Conservation (phyloP, 2,329 filamentous ascomycete species). For the Cladobotryum protrusum region DNA sequence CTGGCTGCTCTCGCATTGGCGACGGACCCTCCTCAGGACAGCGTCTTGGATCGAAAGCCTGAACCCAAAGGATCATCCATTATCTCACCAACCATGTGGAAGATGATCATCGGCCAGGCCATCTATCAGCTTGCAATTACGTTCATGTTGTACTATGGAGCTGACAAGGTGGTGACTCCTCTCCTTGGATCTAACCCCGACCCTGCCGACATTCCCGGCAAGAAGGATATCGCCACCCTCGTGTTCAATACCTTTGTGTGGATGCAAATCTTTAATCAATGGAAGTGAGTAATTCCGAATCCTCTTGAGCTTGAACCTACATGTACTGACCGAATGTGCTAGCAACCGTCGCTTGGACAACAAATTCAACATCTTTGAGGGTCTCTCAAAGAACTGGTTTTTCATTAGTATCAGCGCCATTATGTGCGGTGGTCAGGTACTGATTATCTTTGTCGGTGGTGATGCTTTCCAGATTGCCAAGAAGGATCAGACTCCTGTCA, state of each 20-base stretch:
- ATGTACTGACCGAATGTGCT: background rate
- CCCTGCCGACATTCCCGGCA: conserved; percentile 21
- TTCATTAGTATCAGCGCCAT: conserved; percentile 79
- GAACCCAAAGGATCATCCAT: conserved; percentile 52
- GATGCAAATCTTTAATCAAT: conserved; percentile 99
- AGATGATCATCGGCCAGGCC: conserved; percentile 94
- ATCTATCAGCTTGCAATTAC: conserved; percentile 79
- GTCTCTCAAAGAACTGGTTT: conserved; percentile 76
- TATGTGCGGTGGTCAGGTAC: conserved; percentile 82
- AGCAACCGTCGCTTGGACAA: conserved; percentile 91
- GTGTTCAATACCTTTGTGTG: conserved; percentile 98
- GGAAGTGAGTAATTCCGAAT: conserved; percentile 60
- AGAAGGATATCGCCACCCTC: conserved; percentile 61
- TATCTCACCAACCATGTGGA: conserved; percentile 94
- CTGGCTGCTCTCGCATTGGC: conserved; percentile 84
- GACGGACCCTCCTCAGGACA: conserved; percentile 80
- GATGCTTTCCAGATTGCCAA: conserved; percentile 67
- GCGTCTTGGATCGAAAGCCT: conserved; percentile 70
- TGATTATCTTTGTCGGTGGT: conserved; percentile 86
- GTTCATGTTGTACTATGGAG: conserved; percentile 75
- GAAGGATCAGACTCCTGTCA: conserved; percentile 56
- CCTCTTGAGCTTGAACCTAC: background rate
- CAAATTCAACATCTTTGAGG: conserved; percentile 91
- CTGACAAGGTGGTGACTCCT: conserved; percentile 34
- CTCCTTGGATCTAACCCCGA: conserved; percentile 41